Base-by-base conservation (phyloP, 2,329 filamentous ascomycete genomes). In the Lachnellula suecica region DNA sequence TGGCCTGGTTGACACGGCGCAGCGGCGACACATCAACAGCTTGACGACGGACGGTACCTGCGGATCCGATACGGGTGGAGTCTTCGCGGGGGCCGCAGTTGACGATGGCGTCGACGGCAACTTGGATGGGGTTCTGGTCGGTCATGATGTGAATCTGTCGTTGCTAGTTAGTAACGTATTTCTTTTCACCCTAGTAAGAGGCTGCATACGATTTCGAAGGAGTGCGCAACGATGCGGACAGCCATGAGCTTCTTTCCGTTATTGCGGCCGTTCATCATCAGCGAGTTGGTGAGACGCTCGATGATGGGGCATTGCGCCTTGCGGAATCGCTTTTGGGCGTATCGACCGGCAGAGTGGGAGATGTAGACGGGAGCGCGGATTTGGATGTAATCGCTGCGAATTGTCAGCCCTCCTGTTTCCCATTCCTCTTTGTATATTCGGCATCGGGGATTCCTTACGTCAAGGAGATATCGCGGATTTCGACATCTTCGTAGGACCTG, bases 231-330 rank as follows among this genome's bases (percentile, higher is more conserved):
- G 69, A 99, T 99, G 80, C 94, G 91, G 77, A 97, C 93, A 74
- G 94, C 95, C 92, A 96, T 97, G 74, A 97, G 87, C 91, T 99
- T 99, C 89, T 99, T 99, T 80, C 94, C 94, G 89, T 97, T 99
- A 90, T 99, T 99, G 81, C 94, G 94, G 79, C 94, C 94, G 88
- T 99, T 96, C 93, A 97, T 97, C 95, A 99, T 99, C 76, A 99
- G 88, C 57, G 94, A 97, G 89, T 99, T 99, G 85, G 94, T 99
- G 70, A 99, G 88, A 77, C 94, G 93, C 89, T 99, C 94, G 75
- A 99, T 97, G 87, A 99, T 97, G 72, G 94, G 94, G 90, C 94
- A 99, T 86, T 97, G 95, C 76, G 95, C 94, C 88, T 99, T 99
- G 84, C 94, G 90, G 91, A 99, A 99, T 74, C 95, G 89, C 91